A percentile compares a stretch with the other conserved stretches of the same genome.
Conservation (phyloP, 345 rosid species). For the Pistacia atlantica region DNA sequence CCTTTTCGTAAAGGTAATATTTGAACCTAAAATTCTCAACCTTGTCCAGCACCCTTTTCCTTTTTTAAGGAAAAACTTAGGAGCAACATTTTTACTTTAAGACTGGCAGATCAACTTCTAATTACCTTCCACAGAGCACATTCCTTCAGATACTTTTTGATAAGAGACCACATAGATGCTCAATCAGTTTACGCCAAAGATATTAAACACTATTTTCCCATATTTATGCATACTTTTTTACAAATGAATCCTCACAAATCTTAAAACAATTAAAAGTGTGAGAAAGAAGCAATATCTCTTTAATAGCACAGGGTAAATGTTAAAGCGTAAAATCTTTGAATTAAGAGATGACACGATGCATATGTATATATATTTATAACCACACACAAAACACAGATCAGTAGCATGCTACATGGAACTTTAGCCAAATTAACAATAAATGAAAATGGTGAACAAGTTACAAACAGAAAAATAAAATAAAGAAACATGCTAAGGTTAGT, state of each 20-base stretch:
- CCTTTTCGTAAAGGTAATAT: background rate
- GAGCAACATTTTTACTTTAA: too few relatives aligned
- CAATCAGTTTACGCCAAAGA: background rate
- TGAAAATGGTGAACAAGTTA: background rate
- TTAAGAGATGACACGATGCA: background rate
- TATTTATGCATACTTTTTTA: too few relatives aligned
- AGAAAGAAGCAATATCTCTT: background rate
- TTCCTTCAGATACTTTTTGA: too few relatives aligned
- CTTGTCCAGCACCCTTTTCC: background rate
- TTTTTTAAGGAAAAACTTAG: background rate
- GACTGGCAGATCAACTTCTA: background rate
- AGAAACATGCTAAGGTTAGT: background rate
- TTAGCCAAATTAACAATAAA: conserved; percentile 5
- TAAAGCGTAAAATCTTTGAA: background rate
- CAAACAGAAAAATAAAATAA: background rate
- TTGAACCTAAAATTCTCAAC: background rate
- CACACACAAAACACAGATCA: background rate
- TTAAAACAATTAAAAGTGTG: too few relatives aligned
- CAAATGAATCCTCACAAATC: background rate
- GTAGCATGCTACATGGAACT: background rate
- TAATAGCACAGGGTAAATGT: background rate
- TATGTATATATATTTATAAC: too few relatives aligned
- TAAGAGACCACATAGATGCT: background rate
- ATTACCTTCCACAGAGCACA: background rate
- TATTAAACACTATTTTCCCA: too few relatives aligned